Evolutionary conservation across 2,329 filamentous ascomycete genomes (phyloP).

Genomic region (Pestalotiopsis sp.): DNA sequence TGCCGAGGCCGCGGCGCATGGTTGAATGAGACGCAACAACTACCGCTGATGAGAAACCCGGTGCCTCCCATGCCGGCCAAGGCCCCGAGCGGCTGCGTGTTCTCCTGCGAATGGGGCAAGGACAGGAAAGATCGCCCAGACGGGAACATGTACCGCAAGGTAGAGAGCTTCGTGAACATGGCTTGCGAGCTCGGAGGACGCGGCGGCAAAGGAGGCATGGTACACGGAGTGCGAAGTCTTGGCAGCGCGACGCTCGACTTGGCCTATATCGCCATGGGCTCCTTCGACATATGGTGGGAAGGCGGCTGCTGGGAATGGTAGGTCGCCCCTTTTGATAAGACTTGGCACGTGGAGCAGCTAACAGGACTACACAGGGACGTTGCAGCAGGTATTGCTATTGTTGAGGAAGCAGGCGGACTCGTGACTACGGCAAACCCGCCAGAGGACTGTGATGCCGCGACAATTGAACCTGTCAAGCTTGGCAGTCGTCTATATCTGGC

Average conservation of each 20-base stretch:
- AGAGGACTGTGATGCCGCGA: conserved; percentile 50
- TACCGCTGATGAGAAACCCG: conserved; percentile 65
- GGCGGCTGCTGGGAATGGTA: conserved; percentile 76
- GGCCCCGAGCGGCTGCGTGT: conserved; percentile 69
- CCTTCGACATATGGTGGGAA: conserved; percentile 82
- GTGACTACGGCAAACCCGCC: conserved; percentile 75
- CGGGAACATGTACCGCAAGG: conserved; percentile 70
- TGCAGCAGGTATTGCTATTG: conserved; percentile 71
- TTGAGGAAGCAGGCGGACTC: conserved; percentile 72
- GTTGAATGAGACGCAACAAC: conserved; percentile 61
- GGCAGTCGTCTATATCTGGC: conserved; percentile 72
- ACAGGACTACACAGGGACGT: conserved; percentile 53
- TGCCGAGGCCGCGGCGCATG: conserved; percentile 67
- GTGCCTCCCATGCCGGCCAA: conserved; percentile 61
- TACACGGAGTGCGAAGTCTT: conserved; percentile 72
- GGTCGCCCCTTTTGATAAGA: conserved; percentile 22
- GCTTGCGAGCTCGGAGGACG: conserved; percentile 64
- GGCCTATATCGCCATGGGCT: conserved; percentile 73
- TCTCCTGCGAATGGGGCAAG: conserved; percentile 80
- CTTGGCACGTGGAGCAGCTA: not conserved
- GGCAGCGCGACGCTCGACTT: conserved; percentile 74
- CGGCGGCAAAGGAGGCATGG: conserved; percentile 72
- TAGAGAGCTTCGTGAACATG: conserved; percentile 76
- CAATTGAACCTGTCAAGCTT: conserved; percentile 60
- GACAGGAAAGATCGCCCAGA: conserved; percentile 66